Base-by-base conservation (phyloP, 306 rosid genomes). In the Rosa rugosa region DNA sequence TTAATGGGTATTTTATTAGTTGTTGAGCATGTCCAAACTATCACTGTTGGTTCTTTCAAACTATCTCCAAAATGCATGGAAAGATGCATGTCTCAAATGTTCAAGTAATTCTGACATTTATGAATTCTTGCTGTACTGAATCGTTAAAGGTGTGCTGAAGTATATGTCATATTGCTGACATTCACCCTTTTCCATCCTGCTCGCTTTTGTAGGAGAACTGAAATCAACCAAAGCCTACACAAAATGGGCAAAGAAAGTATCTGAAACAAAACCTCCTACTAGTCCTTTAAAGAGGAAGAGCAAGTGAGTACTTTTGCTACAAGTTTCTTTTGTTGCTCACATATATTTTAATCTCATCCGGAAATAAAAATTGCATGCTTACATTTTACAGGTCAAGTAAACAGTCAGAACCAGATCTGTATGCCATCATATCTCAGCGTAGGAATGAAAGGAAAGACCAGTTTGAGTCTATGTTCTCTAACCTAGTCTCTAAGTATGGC, bases 261-360 rank as follows among this genome's bases (percentile, higher is more conserved):
- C 90, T n/a, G 91, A 92, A 84, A 82, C 78, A 51, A 89, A 94
- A 76, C 98, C 97, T 34, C 94, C 98, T 6, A 94, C 93, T 53
- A 94, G 90, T 85, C 97, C 97, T 69, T 76, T 90, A 78, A 87
- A 75, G 79, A 86, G 83, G 80, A 78, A 85, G 77, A 85, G 42
- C 67, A 86, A 84, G 97, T 94, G 81, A 87, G 94, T 85, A 44
- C 8, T 67, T 57, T 46, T 41, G 18, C 63, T 40, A 11, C 66
- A 56, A 27, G 38, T 73, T 77, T 75, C 75, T 20, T 60, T 14
- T 51, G 38, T 75, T 44, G 36, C 36, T 42, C 72, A n/a, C 31
- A 49, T 17, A 22, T 69, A 13, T 11, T 72, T 27, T 22, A 41
- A 18, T 63, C 66, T 59, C 25, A 44, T 14, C 67, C 27, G 5